Conservation (phyloP, 257 asterid species). For the Solanum clarkiae region DNA sequence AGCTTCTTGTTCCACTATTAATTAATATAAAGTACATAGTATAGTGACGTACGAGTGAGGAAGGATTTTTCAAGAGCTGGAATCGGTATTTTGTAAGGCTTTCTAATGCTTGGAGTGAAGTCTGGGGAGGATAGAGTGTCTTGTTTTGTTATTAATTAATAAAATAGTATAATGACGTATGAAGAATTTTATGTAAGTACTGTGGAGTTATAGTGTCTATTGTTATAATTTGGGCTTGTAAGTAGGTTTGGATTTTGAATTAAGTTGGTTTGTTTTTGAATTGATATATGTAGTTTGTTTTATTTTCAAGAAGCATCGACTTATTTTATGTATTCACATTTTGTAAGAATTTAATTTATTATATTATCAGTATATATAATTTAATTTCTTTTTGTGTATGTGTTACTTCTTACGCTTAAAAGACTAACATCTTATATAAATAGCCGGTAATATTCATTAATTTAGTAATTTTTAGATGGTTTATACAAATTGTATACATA, state of each 20-base stretch:
- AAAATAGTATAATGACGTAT: not conserved
- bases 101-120: slow-evolving; percentile 37
- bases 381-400: not conserved
- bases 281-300: not conserved
- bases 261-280: not conserved
- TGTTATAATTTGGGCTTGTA: not conserved
- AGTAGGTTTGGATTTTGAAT: not conserved
- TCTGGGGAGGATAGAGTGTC: slow-evolving; percentile 19
- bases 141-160: slow-evolving; percentile 30
- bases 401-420: not conserved
- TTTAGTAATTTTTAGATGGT: too few relatives aligned
- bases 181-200: not conserved
- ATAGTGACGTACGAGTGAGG: slow-evolving; percentile 23
- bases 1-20: slow-evolving; percentile 31
- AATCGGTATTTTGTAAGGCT: slow-evolving; percentile 39
- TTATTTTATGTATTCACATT: not conserved
- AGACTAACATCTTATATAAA: not conserved
- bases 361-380: not conserved
- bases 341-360: not conserved
- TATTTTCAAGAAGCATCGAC: not conserved
- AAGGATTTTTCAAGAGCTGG: slow-evolving; percentile 49
- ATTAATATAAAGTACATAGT: not conserved
- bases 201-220: not conserved
- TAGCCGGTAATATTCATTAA: too few relatives aligned
- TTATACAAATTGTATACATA: not conserved